Conservation (phyloP, 176 grass and related monocot species). For the Microstegium vimineum region DNA sequence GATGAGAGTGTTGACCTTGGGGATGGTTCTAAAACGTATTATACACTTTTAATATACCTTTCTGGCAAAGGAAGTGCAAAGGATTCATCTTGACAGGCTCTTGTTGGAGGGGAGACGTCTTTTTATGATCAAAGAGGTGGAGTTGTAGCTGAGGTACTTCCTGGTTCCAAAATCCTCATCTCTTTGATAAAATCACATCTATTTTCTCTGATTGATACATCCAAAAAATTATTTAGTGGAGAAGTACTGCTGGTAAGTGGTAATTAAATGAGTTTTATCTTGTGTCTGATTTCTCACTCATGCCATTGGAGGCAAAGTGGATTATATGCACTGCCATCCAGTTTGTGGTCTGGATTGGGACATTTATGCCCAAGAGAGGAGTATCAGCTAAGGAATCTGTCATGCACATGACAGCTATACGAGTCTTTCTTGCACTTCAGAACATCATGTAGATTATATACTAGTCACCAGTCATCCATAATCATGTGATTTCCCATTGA, state of each 20-base stretch:
- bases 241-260: background rate
- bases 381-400: background rate
- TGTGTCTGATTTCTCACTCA: background rate
- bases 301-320: background rate
- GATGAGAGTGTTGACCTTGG: constrained; percentile 72
- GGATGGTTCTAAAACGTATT: constrained; percentile 60
- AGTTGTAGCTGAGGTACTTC: constrained; percentile 79
- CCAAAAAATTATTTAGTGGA: background rate
- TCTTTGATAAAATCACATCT: background rate
- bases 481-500: background rate
- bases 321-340: background rate
- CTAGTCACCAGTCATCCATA: background rate
- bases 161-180: constrained; percentile 3
- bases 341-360: background rate
- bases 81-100: constrained; percentile 49
- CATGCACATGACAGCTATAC: background rate
- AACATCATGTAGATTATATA: background rate
- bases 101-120: constrained; percentile 89
- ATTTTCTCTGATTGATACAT: background rate
- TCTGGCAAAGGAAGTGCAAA: constrained; percentile 55
- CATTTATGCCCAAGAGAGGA: background rate
- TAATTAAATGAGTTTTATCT: background rate
- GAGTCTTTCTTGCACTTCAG: background rate
- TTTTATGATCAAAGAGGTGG: constrained; percentile 81
- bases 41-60: constrained; percentile 80